A percentile compares a stretch with the other conserved stretches of the same genome.
Evolutionary conservation across 164 flowering plant genomes (phyloP).

Genomic region (Vitis rupestris): DNA sequence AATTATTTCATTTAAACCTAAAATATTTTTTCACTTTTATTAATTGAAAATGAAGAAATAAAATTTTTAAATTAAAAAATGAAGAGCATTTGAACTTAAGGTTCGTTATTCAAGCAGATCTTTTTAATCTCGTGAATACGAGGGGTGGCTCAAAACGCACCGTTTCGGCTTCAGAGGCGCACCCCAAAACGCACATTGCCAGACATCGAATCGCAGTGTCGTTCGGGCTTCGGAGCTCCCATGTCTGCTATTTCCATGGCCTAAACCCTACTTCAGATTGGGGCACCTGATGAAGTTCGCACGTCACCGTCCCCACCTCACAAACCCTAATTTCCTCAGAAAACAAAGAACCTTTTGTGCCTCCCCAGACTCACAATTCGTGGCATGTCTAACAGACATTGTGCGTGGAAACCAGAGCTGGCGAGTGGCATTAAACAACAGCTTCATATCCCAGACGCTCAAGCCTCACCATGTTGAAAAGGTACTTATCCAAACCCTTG

Average conservation of each 20-base stretch:
- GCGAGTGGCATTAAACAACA: constrained; percentile 42
- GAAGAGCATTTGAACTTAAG: too few species aligned
- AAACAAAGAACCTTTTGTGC: constrained; percentile 9
- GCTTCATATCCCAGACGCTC: constrained; percentile 33
- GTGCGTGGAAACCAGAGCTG: constrained; percentile 61
- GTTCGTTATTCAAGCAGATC: too few species aligned
- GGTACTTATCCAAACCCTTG: constrained; percentile 47
- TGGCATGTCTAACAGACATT: constrained; percentile 40
- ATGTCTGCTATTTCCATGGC: constrained; percentile 5
- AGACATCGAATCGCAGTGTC: too few species aligned
- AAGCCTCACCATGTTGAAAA: constrained; percentile 61
- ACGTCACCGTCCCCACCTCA: constrained; percentile 9
- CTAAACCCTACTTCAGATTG: not conserved
- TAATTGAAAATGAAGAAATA: too few species aligned
- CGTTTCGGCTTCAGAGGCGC: too few species aligned
- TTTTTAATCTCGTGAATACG: too few species aligned
- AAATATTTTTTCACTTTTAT: too few species aligned
- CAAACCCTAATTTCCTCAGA: not conserved
- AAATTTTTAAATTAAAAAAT: too few species aligned
- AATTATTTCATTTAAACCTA: too few species aligned
- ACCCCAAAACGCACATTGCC: too few species aligned
- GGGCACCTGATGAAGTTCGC: constrained; percentile 19
- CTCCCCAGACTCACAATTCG: constrained; percentile 29
- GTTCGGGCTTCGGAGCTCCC: not conserved
- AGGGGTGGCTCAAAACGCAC: too few species aligned